phyloP scores from a whole-genome alignment of 352 stramenopile species.

The Phytophthora megakarya region DNA sequence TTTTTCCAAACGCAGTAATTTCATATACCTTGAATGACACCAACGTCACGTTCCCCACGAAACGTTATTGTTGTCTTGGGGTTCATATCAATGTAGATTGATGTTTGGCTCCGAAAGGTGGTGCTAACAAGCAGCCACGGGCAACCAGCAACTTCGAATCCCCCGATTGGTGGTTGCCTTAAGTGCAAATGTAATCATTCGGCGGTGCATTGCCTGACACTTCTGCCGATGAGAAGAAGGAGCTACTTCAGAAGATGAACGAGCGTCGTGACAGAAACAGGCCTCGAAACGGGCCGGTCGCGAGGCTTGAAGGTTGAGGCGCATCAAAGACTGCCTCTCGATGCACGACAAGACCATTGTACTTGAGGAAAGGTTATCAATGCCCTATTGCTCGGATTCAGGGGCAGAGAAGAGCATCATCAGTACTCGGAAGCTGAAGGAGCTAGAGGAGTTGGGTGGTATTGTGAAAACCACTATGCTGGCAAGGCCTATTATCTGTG shows the following conservation, averaged over 20 bases:
- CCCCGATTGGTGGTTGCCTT: conserved; percentile 5
- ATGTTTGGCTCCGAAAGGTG: neutral
- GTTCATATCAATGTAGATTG: conserved; percentile 1
- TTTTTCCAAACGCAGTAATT: no score
- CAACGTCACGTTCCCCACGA: neutral
- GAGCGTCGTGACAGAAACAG: conserved; percentile 11
- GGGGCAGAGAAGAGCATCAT: conserved; percentile 23
- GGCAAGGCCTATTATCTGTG: conserved; percentile 3
- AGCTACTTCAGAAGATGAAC: conserved; percentile 5
- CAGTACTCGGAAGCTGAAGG: conserved; percentile 18
- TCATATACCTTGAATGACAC: neutral
- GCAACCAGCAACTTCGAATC: neutral
- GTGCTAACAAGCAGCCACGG: neutral
- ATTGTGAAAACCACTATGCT: conserved; percentile 9
- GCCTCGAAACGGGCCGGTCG: neutral
- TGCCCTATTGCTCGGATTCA: conserved; percentile 23
- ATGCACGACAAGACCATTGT: conserved; percentile 22
- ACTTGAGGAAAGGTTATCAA: conserved; percentile 18
- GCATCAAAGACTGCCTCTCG: conserved; percentile 19
- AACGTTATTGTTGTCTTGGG: conserved; percentile 1
- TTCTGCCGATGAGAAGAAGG: conserved; percentile 19
- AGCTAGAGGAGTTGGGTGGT: conserved; percentile 17
- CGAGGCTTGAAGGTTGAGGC: conserved; percentile 21
- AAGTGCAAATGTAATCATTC: conserved; percentile 21
- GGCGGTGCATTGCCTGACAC: conserved; percentile 7